Base-by-base conservation (phyloP, 805 yeast genomes). In the Yarrowia divulgata region DNA sequence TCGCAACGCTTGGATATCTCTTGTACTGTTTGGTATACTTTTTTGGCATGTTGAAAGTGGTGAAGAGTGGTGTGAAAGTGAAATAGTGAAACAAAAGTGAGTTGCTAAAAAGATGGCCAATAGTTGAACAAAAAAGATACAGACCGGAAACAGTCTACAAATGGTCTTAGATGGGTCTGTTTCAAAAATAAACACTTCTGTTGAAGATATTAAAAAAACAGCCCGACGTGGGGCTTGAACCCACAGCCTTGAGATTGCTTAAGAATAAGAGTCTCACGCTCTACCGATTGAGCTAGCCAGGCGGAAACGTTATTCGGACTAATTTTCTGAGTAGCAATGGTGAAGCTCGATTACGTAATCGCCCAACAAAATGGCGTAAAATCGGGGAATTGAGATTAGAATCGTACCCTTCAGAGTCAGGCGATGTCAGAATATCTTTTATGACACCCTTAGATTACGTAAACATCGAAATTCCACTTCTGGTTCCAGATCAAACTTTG, bases 201-300 rank as follows among this genome's bases (percentile, higher is more conserved):
- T n/a, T 34, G 35, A 34, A 6, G 35, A 34, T 4, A 29, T 7
- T 19, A 52, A 37, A 52, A 52, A 37, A 0, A 19, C n/a, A 54
- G 58, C 58, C 58, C 58, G 58, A 54, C 58, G 58, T 54, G 58
- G 58, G 58, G 58, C 58, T 54, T 54, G 58, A 54, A 54, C 58
- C 58, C 58, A 54, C 58, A 54, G 58, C 58, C 58, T 54, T 54
- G 58, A 54, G 58, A 54, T 54, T n/a, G 8, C 58, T 35, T 49
- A 6, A 5, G 58, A 37, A 54, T 54, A 54, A 54, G 58, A 54
- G 58, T 54, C 58, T 54, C 58, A 54, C 58, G 58, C 58, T 54
- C 58, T 54, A 54, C 58, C 58, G 58, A 54, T 54, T 54, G 58
- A 54, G 58, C 58, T 54, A 54, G 58, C 58, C 58, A 54, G 58